phyloP scores from a whole-genome alignment of 768 basidiomycete species.

The Hirschioporus abietinus region DNA sequence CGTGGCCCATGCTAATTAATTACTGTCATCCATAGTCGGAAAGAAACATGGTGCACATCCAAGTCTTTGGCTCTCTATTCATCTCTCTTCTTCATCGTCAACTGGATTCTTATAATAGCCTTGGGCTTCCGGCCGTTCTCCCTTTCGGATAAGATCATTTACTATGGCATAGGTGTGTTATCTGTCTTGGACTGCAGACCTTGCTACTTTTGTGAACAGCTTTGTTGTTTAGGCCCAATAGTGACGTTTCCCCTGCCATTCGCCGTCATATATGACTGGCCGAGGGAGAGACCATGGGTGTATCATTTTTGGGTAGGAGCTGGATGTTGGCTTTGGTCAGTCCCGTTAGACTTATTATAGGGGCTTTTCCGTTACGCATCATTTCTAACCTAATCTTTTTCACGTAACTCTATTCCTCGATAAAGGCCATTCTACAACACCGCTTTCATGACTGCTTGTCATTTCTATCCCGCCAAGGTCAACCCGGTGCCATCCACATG shows the following conservation, averaged over 20 bases:
- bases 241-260: conserved; percentile 21
- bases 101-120: conserved; percentile 19
- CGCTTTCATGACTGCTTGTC: neutral
- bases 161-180: conserved; percentile 11
- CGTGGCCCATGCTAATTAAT: neutral
- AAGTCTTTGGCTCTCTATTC: conserved; percentile 16
- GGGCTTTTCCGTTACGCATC: neutral
- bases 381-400: neutral
- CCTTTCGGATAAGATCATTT: conserved; percentile 15
- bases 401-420: too few relatives aligned
- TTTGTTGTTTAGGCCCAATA: conserved; percentile 4
- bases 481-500: neutral
- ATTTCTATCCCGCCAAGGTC: neutral
- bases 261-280: conserved; percentile 23
- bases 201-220: neutral
- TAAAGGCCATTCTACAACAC: conserved; percentile 2
- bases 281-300: conserved; percentile 12
- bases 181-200: conserved; percentile 5
- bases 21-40: conserved; percentile 1
- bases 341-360: neutral
- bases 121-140: conserved; percentile 9
- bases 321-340: conserved; percentile 14
- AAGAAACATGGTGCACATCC: conserved; percentile 11
- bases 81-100: conserved; percentile 17
- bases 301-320: conserved; percentile 20